Base-by-base conservation (phyloP, 768 basidiomycete species). In the Suillus ampliporus region DNA sequence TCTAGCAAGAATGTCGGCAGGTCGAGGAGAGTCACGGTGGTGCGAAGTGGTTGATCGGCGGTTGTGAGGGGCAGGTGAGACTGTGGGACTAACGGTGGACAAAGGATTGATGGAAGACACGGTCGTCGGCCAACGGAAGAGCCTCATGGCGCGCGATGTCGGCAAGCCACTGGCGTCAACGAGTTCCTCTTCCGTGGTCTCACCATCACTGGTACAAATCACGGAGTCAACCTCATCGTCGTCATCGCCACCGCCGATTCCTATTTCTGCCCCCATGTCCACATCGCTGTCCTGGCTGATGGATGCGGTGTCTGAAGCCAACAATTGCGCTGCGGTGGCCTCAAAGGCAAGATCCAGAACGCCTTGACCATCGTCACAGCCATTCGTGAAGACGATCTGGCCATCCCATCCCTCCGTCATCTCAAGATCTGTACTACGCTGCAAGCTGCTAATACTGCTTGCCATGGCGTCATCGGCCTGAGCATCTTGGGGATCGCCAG, bases 121-220 rank as follows among this genome's bases (percentile, higher is more conserved):
- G 19, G 74, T 74, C 21, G 80, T 82, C 9, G 91, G 92, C 66
- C 87, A 83, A 68, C 79, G 84, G 79, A 92, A 90, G 50, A 90
- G 79, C 63, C 81, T 79, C 86, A 92, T 89, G 26, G 90, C 89
- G 60, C 86, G 86, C n/a, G 86, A 85, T 61, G 91, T 93, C 31
- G 88, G 89, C 7, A 91, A 78, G 60, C 89, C 86, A 63, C 87
- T 84, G 10, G 86, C 83, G 59, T 89, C 90, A n/a, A 93, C 87
- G 57, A 93, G 86, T 64, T 94, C 91, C 65, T 92, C 90, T 70
- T 93, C 92, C 2, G 92, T 93, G 4, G 91, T 91, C 65, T 92
- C 89, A 1, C 91, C 90, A 7, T 86, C 88, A 61, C 79, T 84
- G 43, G 82, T 85, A 51, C 79, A 83, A 61, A 84, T 77, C 61